Conservation (phyloP, 352 stramenopile genomes). For the Globisporangium canariense region DNA sequence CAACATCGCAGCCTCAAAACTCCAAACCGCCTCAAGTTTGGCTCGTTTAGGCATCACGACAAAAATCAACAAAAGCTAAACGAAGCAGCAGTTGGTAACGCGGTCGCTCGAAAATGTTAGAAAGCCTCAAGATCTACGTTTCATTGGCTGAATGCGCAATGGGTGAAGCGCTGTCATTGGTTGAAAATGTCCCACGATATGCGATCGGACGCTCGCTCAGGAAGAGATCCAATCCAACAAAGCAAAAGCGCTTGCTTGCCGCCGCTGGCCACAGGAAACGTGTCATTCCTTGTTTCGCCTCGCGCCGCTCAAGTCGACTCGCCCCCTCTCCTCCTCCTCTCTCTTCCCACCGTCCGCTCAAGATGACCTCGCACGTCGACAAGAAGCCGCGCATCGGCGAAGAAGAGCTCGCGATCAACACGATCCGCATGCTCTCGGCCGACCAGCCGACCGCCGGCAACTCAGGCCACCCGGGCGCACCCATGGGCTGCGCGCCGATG, state of each 20-base stretch:
- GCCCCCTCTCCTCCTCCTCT: slow-evolving; percentile 5
- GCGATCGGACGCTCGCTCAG: background rate
- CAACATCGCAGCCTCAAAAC: background rate
- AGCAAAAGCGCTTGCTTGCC: background rate
- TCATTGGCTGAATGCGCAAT: slow-evolving; percentile 11
- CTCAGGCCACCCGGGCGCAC: slow-evolving; percentile 96
- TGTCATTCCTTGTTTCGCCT: slow-evolving; percentile 44
- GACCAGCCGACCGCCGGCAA: slow-evolving; percentile 98
- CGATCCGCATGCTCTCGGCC: slow-evolving; percentile 95
- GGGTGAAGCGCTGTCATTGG: background rate
- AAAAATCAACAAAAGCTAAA: background rate
- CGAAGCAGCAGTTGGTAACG: slow-evolving; percentile 10
- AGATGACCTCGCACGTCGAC: slow-evolving; percentile 75
- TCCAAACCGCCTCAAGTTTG: background rate
- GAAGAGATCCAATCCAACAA: slow-evolving; percentile 5
- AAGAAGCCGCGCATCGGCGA: slow-evolving; percentile 80
- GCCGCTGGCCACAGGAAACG: background rate
- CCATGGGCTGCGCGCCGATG: slow-evolving; percentile 99
- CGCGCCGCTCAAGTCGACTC: slow-evolving; percentile 28
- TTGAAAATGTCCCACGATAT: slow-evolving; percentile 6
- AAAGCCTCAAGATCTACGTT: background rate
- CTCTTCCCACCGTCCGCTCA: slow-evolving; percentile 12
- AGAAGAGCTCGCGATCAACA: slow-evolving; percentile 95
- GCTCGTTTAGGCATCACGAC: background rate
- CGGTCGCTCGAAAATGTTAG: background rate